Conservation (phyloP, 441 rosid species). For the Populus hybrid region DNA sequence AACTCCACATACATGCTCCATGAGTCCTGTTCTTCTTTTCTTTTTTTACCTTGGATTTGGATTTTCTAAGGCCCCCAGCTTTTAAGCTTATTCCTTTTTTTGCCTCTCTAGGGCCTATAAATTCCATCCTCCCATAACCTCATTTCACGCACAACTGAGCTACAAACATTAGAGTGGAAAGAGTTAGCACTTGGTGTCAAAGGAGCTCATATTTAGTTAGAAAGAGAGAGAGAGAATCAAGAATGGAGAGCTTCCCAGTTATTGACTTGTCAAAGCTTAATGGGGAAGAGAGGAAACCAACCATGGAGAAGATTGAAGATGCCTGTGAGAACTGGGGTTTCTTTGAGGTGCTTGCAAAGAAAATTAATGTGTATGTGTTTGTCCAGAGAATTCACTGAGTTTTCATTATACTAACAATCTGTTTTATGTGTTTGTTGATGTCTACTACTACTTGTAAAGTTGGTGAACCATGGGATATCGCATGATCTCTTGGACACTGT, state of each 20-base stretch:
- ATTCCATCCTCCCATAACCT: conserved; percentile 22
- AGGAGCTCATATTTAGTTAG: background rate
- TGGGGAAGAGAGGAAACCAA: conserved; percentile 55
- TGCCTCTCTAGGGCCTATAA: conserved; percentile 40
- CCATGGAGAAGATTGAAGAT: conserved; percentile 62
- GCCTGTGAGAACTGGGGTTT: conserved; percentile 32
- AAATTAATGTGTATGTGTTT: background rate
- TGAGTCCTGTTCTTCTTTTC: background rate
- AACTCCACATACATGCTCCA: conserved; percentile 12
- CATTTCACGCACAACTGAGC: conserved; percentile 8
- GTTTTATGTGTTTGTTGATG: too few species aligned
- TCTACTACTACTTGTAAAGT: conserved; percentile 24
- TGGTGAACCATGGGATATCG: conserved; percentile 70
- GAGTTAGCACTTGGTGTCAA: too few species aligned
- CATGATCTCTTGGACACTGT: conserved; percentile 62
- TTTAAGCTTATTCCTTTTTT: background rate
- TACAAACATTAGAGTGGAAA: too few species aligned
- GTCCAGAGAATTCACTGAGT: background rate
- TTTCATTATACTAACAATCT: background rate
- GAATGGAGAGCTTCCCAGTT: conserved; percentile 67
- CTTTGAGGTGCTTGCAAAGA: conserved; percentile 55
- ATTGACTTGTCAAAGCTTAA: conserved; percentile 61
- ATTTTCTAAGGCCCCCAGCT: background rate
- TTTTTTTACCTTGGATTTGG: background rate
- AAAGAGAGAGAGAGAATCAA: background rate